Base-by-base conservation (phyloP, 2,329 filamentous ascomycete species). In the Cordyceps farinosa region DNA sequence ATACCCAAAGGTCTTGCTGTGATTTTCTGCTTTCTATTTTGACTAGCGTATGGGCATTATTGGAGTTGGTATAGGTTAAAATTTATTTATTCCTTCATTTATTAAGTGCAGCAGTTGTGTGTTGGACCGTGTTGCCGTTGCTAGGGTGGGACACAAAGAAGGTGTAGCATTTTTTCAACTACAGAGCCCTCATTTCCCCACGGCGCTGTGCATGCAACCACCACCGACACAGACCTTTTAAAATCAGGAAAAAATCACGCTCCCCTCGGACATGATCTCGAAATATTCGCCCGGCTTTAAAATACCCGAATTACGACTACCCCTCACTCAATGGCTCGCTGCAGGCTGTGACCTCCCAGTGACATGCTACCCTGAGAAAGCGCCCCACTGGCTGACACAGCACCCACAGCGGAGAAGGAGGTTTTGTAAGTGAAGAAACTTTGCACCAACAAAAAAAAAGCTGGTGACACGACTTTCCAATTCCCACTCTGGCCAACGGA, bases 371-470 rank as follows among this genome's bases (percentile, higher is more conserved):
- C 38, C 38, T 61, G 30, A 45, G 38, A 42, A 36, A 30, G 10
- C 2, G 58, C 58, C 58, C 58, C 58, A 61, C 58, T 27, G 38
- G 58, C 58, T 61, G 58, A 53, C 58, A 61, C 58, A 61, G 38
- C 58, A 61, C 47, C 27, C 47, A 42, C 34, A 32, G 32, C 56
- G 32, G 45, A 59, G 40, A 59, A 50, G 45, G 50, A 17, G 30
- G 30, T 38, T 47, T 45, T 50, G 22, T 57, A 45, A 58, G 55
- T 58, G 57, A 60, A 60, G 57, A 60, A 60, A 60, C 57, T 60
- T 60, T 60, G 57, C 57, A 60, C 55, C 40, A 32, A 10, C 56
- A 50, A 51, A 15, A 32, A 10, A 45, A 50, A 59, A 15, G 10
- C 30, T 59, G 22, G 56, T 59, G 44, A 50, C 32, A 51, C 45